These are phyloP conservation scores for Suhomyces canberraensis DNA, from an alignment of 805 yeast species.

Conservation along the genomic window DNA sequence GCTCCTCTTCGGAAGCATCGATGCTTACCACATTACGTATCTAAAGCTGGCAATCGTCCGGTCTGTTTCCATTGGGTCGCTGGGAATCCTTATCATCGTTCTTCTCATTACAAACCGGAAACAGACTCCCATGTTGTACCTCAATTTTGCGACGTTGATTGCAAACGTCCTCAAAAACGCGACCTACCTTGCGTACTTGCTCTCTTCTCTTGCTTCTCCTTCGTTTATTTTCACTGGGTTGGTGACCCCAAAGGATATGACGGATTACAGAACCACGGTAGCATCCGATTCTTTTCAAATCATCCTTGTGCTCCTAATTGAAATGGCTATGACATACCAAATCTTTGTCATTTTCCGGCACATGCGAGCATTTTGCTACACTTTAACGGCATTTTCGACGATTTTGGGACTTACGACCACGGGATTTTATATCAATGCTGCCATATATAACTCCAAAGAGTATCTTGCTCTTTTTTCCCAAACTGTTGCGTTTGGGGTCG, in stretches of 20 bases:
- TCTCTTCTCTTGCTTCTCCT: conserved; percentile 50
- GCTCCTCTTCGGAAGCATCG: conserved; percentile 6
- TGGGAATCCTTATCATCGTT: conserved; percentile 8
- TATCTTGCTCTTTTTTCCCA: conserved; percentile 12
- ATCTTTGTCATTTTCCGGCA: conserved; percentile 64
- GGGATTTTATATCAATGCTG: conserved; percentile 56
- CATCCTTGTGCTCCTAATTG: conserved; percentile 57
- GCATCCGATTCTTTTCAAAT: conserved; percentile 62
- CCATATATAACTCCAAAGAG: conserved; percentile 41
- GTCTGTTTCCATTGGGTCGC: conserved; percentile 10
- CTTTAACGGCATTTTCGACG: conserved; percentile 36
- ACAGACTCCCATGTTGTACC: conserved; percentile 66
- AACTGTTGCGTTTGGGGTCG: not conserved
- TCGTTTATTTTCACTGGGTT: conserved; percentile 39
- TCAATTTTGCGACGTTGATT: conserved; percentile 62
- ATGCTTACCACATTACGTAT: conserved; percentile 3
- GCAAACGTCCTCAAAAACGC: conserved; percentile 58
- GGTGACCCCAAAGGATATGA: conserved; percentile 22
- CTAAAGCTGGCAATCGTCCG: conserved; percentile 5
- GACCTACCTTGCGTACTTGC: conserved; percentile 52
- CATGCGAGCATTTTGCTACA: too few relatives aligned
- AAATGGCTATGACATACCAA: conserved; percentile 68
- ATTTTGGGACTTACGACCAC: conserved; percentile 52
- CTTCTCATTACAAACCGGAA: conserved; percentile 37
- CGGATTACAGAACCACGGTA: conserved; percentile 48